Conservation (phyloP, 2,329 filamentous ascomycete species). For the Fusarium pseudonygamai region DNA sequence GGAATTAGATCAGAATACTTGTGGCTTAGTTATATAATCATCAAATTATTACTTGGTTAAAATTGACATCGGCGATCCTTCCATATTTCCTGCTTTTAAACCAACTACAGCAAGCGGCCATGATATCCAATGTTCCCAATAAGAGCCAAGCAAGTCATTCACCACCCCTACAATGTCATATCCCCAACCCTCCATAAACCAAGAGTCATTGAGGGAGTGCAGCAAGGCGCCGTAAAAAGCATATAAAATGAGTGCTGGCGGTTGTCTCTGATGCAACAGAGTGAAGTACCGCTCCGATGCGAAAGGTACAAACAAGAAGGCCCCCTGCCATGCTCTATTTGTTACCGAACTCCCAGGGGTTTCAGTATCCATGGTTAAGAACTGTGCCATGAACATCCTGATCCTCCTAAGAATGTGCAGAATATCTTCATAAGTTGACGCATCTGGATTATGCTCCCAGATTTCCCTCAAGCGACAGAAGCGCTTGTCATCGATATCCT, state of each 20-base stretch:
- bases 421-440: not conserved
- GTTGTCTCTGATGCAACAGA: not conserved
- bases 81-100: not conserved
- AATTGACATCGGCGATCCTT: too few relatives aligned
- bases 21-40: not conserved
- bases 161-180: slow-evolving; percentile 6
- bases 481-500: not conserved
- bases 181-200: slow-evolving; percentile 16
- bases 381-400: slow-evolving; percentile 7
- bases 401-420: not conserved
- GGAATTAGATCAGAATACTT: not conserved
- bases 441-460: not conserved
- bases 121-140: slow-evolving; percentile 9
- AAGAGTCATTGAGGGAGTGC: not conserved
- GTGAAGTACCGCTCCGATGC: not conserved
- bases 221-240: slow-evolving; percentile 2
- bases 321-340: not conserved
- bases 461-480: not conserved
- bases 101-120: not conserved
- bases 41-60: not conserved
- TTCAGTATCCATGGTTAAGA: not conserved
- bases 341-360: fast-evolving
- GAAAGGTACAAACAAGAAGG: not conserved
- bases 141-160: not conserved
- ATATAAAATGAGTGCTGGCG: not conserved